phyloP scores from a whole-genome alignment of 2,329 filamentous ascomycete species.

The Coniella vitis region DNA sequence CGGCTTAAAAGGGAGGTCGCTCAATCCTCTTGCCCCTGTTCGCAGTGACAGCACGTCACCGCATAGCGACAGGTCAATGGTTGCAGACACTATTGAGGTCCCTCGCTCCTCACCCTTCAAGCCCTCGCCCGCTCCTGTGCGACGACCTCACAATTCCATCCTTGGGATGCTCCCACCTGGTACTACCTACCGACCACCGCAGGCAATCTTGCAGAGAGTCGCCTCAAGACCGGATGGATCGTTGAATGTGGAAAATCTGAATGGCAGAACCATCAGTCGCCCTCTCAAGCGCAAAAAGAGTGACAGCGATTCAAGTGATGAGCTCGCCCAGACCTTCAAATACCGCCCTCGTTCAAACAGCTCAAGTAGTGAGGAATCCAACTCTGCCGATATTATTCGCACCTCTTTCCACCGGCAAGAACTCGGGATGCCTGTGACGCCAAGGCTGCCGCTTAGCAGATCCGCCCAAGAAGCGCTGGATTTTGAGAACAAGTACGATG shows the following conservation, averaged over 20 bases:
- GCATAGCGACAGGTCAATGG: slow-evolving; percentile 35
- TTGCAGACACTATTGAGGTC: slow-evolving; percentile 60
- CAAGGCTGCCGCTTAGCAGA: not conserved
- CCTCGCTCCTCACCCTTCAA: slow-evolving; percentile 79
- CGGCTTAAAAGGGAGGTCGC: slow-evolving; percentile 6
- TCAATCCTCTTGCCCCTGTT: not conserved
- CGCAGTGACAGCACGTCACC: slow-evolving; percentile 4
- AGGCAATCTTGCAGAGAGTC: slow-evolving; percentile 18
- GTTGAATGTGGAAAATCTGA: too few species aligned
- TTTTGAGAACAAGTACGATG: slow-evolving; percentile 10
- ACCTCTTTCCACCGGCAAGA: slow-evolving; percentile 44
- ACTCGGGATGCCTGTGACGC: slow-evolving; percentile 22
- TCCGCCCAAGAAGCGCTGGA: not conserved
- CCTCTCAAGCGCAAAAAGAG: slow-evolving; percentile 21
- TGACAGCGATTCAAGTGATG: slow-evolving; percentile 23
- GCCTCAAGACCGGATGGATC: slow-evolving; percentile 28
- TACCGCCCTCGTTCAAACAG: slow-evolving; percentile 42
- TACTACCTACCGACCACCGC: slow-evolving; percentile 54
- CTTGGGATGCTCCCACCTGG: slow-evolving; percentile 69
- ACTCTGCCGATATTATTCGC: slow-evolving; percentile 56
- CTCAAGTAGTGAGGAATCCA: slow-evolving; percentile 49
- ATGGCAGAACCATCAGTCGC: not conserved
- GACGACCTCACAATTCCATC: slow-evolving; percentile 26
- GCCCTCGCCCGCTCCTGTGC: slow-evolving; percentile 24
- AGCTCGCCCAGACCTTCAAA: slow-evolving; percentile 27